phyloP scores from a whole-genome alignment of 2,329 filamentous ascomycete species.

The Alternaria arborescens region DNA sequence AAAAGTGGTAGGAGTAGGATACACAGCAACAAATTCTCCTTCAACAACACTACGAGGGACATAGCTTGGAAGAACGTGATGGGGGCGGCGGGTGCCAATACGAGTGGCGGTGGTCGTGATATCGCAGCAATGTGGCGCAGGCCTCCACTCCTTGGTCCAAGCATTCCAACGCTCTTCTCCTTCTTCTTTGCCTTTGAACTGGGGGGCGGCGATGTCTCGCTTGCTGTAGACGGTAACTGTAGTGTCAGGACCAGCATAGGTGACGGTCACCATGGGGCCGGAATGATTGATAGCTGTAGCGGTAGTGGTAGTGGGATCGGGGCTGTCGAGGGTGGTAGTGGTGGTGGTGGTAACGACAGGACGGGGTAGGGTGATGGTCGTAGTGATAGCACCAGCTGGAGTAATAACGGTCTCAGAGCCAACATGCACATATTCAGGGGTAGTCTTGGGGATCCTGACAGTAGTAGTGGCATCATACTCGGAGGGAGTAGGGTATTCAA shows the following conservation, averaged over 20 bases:
- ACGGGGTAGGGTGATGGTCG: background rate
- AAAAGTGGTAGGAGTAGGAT: background rate
- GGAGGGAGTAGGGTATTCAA: background rate
- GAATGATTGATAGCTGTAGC: background rate
- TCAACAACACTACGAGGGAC: background rate
- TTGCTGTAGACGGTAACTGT: background rate
- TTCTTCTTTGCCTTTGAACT: background rate
- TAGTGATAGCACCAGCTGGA: background rate
- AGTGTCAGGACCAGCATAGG: background rate
- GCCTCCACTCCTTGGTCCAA: background rate
- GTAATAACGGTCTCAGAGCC: background rate
- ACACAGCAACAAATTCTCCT: too few species aligned
- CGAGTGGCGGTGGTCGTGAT: background rate
- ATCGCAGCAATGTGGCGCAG: background rate
- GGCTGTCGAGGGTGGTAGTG: background rate
- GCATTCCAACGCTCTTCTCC: background rate
- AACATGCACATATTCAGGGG: background rate
- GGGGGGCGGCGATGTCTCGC: background rate
- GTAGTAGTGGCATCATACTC: background rate
- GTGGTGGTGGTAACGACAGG: background rate
- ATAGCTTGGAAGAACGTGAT: background rate
- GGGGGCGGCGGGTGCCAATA: background rate
- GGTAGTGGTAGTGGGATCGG: background rate
- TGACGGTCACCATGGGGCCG: background rate
- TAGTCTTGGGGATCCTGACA: background rate